Evolutionary conservation across 2,329 filamentous ascomycete genomes (phyloP).

Genomic region (Verticillium dahliae): DNA sequence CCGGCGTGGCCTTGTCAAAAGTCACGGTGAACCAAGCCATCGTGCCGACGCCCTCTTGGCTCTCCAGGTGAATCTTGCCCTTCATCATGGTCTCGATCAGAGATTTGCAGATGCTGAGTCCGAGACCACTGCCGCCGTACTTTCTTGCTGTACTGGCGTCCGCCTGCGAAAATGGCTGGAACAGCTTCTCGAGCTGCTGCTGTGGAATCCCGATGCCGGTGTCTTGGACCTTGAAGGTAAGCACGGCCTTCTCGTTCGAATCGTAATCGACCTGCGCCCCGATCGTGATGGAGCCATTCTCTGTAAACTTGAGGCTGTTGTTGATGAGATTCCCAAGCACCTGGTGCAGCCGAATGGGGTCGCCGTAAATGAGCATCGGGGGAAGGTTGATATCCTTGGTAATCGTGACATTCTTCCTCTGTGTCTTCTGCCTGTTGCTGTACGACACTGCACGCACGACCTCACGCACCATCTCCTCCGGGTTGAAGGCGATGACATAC

Average conservation of each 20-base stretch:
- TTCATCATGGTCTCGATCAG: slow-evolving; percentile 90
- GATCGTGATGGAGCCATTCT: slow-evolving; percentile 79
- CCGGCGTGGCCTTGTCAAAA: slow-evolving; percentile 72
- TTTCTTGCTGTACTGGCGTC: slow-evolving; percentile 85
- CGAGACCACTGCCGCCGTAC: slow-evolving; percentile 86
- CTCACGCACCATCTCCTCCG: slow-evolving; percentile 60
- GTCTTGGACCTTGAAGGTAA: slow-evolving; percentile 82
- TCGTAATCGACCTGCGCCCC: slow-evolving; percentile 68
- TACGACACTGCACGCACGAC: slow-evolving; percentile 61
- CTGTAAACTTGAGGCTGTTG: slow-evolving; percentile 92
- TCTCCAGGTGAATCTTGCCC: slow-evolving; percentile 77
- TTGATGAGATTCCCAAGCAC: slow-evolving; percentile 78
- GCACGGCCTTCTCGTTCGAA: slow-evolving; percentile 59
- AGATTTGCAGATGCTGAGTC: slow-evolving; percentile 89
- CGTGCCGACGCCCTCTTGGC: slow-evolving; percentile 63
- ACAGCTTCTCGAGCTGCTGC: slow-evolving; percentile 76
- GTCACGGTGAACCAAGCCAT: slow-evolving; percentile 73
- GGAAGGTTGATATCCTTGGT: slow-evolving; percentile 66
- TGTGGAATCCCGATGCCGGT: slow-evolving; percentile 87
- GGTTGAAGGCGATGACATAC: slow-evolving; percentile 63
- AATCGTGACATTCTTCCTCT: slow-evolving; percentile 56
- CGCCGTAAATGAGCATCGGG: slow-evolving; percentile 64
- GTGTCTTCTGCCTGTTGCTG: slow-evolving; percentile 57
- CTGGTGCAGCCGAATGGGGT: slow-evolving; percentile 61
- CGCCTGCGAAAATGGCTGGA: slow-evolving; percentile 88